Base-by-base conservation (phyloP, 306 rosid genomes). In the Pyrus pyrifolia region DNA sequence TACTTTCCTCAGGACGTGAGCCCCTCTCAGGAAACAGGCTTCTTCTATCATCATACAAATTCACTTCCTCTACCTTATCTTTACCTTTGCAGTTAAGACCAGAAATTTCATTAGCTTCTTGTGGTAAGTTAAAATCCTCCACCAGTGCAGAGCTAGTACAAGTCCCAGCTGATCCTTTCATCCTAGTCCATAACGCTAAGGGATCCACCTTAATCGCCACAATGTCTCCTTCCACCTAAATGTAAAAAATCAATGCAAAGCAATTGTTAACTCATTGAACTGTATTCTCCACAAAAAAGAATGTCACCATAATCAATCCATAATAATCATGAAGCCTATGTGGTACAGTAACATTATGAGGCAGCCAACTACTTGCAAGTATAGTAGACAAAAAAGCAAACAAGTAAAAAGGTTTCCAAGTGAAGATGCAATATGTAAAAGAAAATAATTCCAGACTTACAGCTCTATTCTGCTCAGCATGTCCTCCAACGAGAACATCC, bases 381-480 rank as follows among this genome's bases (percentile, higher is more conserved):
- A 17, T 23, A 61, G 31, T 31, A 33, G 3, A 44, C 31, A 0
- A 3, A 35, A 49, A 78, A 9, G 30, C 65, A 60, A 71, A 49
- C 40, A 11, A 21, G 19, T 25, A 27, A 38, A 38, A 12, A 63
- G 13, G 10, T 19, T 11, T 40, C 38, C 40, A 23, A 38, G 25
- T 8, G 44, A 60, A 33, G n/a, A 40, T 12, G 21, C 19, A 44
- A 42, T 27, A 27, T n/a, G 27, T 44, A 18, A 29, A n/a, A 52
- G n/a, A 64, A 68, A 65, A 15, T n/a, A 74, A 75, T 31, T 69
- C 58, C 75, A 72, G 9, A 86, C 97, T 90, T 83, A 95, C 98
- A 77, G 98, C 98, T 92, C 97, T 92, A 80, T 92, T 95, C 85
- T 95, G 98, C 82, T 89, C 80, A 8, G 84, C 77, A 79, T 81